Evolutionary conservation across 352 stramenopile genomes (phyloP).

Genomic region (Lagenidium giganteum): DNA sequence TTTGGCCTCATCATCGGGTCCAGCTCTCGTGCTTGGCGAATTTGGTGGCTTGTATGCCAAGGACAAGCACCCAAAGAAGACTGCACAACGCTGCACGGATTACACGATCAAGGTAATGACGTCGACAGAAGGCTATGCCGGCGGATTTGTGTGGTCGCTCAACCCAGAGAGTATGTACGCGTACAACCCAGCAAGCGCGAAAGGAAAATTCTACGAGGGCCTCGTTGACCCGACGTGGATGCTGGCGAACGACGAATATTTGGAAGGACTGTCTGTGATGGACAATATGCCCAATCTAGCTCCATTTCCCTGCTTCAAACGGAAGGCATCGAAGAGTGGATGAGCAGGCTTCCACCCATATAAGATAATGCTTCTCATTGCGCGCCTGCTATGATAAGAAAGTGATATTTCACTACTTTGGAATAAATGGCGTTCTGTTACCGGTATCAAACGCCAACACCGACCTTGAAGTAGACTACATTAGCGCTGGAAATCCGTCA

Average conservation of each 20-base stretch:
- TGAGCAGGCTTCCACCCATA: too few relatives aligned
- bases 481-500: too few relatives aligned
- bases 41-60: constrained; percentile 58
- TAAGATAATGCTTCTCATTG: too few relatives aligned
- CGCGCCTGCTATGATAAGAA: too few relatives aligned
- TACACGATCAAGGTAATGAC: constrained; percentile 53
- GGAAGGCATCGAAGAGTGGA: too few relatives aligned
- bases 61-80: constrained; percentile 43
- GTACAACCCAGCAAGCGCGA: constrained; percentile 34
- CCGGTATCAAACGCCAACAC: too few relatives aligned
- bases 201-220: constrained; percentile 34
- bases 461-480: too few relatives aligned
- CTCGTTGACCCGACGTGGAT: constrained; percentile 47
- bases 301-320: constrained; percentile 38
- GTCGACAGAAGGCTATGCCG: constrained; percentile 40
- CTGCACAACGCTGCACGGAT: constrained; percentile 39
- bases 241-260: constrained; percentile 38
- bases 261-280: constrained; percentile 33
- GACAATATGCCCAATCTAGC: constrained; percentile 36
- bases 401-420: too few relatives aligned
- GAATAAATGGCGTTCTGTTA: too few relatives aligned
- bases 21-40: constrained; percentile 50
- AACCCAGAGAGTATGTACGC: constrained; percentile 64
- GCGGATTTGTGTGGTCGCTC: constrained; percentile 66
- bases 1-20: constrained; percentile 25